Base-by-base conservation (phyloP, 805 yeast genomes). In the Nakazawaea ambrosiae region DNA sequence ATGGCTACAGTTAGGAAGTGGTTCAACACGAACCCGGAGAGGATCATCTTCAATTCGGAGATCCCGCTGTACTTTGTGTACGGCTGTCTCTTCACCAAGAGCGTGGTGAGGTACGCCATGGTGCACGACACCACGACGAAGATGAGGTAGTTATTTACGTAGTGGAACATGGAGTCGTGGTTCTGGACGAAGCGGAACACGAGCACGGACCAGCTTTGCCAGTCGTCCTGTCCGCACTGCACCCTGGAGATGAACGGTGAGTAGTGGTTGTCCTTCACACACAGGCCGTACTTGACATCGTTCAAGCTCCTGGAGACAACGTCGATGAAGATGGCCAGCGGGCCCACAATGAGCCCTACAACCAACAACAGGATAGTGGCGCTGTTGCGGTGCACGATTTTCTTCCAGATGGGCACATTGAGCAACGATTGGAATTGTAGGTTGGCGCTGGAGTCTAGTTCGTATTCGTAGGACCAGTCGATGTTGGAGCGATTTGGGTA, bases 31-130 rank as follows among this genome's bases (percentile, higher is more conserved):
- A 74, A 65, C 1, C 95, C 96, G 3, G 78, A 72, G 9, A 84
- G 65, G 15, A 81, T 71, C 27, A 79, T 65, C 49, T 80, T 80
- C 33, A 81, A 70, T 48, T 85, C 95, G 1, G 88, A 70, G 20
- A 86, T 81, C 5, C 95, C 95, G 34, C 84, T 69, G 40, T 66
- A 63, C 18, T 62, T 53, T 4, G 73, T 64, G 41, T 59, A 60
- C 0, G 65, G 60, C 2, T 70, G 58, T 19, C 37, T 45, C 23
- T 44, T 39, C 2, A 61, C 49, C 4, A 61, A 27, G 1, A 52
- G 34, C 8, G 66, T 61, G 0, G 76, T 66, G 1, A 59, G 37
- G 1, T 57, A 38, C 1, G 73, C 74, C 24, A 69, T 55, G 7
- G 60, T 17, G 2, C 64, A 41, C 2, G 75, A 60, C 3, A 63